These are phyloP conservation scores for Acephala macrosclerotiorum DNA, from an alignment of 2,329 filamentous ascomycete species.

Conservation along the genomic window DNA sequence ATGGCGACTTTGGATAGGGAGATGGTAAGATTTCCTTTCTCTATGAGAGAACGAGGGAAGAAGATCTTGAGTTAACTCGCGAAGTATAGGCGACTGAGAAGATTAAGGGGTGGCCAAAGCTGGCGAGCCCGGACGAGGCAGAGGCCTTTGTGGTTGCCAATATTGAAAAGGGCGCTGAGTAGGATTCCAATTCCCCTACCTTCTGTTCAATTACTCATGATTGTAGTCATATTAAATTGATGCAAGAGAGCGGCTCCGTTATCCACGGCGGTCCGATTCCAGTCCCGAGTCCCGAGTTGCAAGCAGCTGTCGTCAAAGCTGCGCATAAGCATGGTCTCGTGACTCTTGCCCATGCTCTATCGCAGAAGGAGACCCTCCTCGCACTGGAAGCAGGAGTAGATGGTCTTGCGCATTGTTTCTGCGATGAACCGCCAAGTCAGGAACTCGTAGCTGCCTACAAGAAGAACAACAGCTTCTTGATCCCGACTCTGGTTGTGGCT, in stretches of 20 bases:
- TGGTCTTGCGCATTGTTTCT: slow-evolving; percentile 45
- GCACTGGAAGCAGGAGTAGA: slow-evolving; percentile 41
- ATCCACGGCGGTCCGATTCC: slow-evolving; percentile 1
- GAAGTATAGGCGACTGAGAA: slow-evolving; percentile 12
- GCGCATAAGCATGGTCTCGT: slow-evolving; percentile 40
- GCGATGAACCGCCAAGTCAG: slow-evolving; percentile 36
- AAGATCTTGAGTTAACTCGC: neutral
- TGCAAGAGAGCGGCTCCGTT: slow-evolving; percentile 50
- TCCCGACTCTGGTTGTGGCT: slow-evolving; percentile 16
- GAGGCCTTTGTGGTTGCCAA: slow-evolving; percentile 13
- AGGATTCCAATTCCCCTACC: neutral
- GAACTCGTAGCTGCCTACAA: slow-evolving; percentile 17
- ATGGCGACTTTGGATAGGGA: slow-evolving; percentile 7
- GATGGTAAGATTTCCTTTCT: slow-evolving; percentile 9
- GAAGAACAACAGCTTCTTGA: slow-evolving; percentile 13
- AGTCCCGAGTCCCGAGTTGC: slow-evolving; percentile 52
- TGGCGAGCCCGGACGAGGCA: slow-evolving; percentile 9
- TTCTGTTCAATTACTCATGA: neutral
- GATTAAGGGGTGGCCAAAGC: slow-evolving; percentile 14
- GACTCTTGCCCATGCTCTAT: slow-evolving; percentile 41
- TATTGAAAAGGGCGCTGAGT: slow-evolving; percentile 38
- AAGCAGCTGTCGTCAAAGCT: slow-evolving; percentile 52
- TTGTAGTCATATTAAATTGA: slow-evolving; percentile 55
- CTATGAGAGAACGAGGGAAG: neutral
- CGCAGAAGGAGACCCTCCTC: slow-evolving; percentile 40